Evolutionary conservation across 306 rosid genomes (phyloP), one percentile per base, ranked within the genome.

Genomic region (Crotalaria pallida): DNA sequence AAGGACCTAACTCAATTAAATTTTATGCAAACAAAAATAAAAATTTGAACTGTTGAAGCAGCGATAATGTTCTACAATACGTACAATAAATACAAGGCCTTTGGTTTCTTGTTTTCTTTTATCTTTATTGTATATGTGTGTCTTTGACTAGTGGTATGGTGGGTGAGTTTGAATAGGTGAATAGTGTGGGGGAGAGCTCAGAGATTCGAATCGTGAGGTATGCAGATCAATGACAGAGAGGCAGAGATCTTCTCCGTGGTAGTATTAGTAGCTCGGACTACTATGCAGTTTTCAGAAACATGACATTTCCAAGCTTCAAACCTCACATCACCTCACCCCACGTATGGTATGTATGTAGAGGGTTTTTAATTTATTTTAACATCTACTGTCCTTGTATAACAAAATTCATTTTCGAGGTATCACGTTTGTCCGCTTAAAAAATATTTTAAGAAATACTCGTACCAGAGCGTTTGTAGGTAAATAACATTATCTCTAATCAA

Each of bases 121-220:
- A 38, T 47, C 4, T 47, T n/a, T n/a, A n/a, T n/a, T n/a, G n/a
- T n/a, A n/a, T n/a, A 21, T 69, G 79, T 21, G 55, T 56, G 29
- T 43, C 16, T 56, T 65, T 65, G 72, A 66, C 65, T 56, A 24
- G 44, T 38, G n/a, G 44, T 38, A 8, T 38, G 44, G 44, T 38
- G 34, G 34, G 34, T 29, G 3, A 6, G 33, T 3, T 3, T 29
- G 34, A 38, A 38, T 38, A 38, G 44, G 13, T 38, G n/a, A 38
- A 38, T 38, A 10, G 44, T 10, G 44, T 38, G 44, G 36, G 15
- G 36, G 49, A 63, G 71, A 23, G 75, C 36, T 48, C 69, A 78
- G 69, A 79, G 85, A 88, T 83, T 82, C 81, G 71, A 71, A 78
- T 71, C 4, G 60, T 62, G 75, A 67, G 79, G 84, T 64, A 67